Base-by-base conservation (phyloP, 345 rosid genomes). In the Aethionema arabicum region DNA sequence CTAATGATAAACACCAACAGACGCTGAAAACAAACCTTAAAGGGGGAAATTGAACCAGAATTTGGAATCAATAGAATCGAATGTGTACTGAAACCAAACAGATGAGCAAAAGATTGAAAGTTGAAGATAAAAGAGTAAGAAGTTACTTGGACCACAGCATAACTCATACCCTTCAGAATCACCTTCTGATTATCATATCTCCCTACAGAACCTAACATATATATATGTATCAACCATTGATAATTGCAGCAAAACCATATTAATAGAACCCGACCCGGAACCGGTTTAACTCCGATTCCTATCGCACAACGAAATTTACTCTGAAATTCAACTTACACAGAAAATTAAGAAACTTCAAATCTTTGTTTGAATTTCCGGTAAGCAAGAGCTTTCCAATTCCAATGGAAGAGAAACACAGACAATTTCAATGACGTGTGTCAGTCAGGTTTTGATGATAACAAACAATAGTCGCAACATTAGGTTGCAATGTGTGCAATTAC, bases 101-200 rank as follows among this genome's bases (percentile, higher is more conserved):
- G 6, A 51, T 51, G 52, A 32, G 32, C 10, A 32, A 27, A 45
- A n/a, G n/a, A n/a, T n/a, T n/a, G n/a, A n/a, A 21, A 44, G 8
- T 31, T 29, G 27, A 32, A 54, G 4, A 11, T 12, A 3, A 40
- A 8, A 40, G 4, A 3, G n/a, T 6, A 15, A n/a, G 27, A 38
- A 58, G 82, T 38, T 68, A 83, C 96, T 74, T 92, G 82, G 43
- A 92, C 82, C 11, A 85, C 77, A 43, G 72, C 3, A 50, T 82
- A 92, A 32, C 61, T 75, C 98, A 89, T 85, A 51, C 81, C 95
- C 76, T 89, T 89, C 55, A 89, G 82, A 44, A 85, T 65, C 68
- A 75, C 77, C 75, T 80, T 88, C 14, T 77, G 66, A 4, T 49
- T 59, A 55, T 65, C 72, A 21, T 61, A 56, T 60, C 56, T 65